Evolutionary conservation across 176 grass and related monocot genomes (phyloP), one percentile per base, ranked within the genome.

Genomic region (Rhynchospora breviuscula): DNA sequence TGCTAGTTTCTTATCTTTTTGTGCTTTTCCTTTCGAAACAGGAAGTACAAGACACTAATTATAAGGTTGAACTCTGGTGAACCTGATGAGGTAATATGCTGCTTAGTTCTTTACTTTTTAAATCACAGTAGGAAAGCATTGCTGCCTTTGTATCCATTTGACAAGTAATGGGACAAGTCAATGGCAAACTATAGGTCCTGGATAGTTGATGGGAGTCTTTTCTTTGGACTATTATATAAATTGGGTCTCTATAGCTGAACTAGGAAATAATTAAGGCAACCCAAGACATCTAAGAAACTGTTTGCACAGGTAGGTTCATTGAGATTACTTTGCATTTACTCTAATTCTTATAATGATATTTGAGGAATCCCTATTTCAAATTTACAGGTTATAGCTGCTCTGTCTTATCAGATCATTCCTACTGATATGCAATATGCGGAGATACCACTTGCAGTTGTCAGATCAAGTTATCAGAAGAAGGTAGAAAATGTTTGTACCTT

Each of bases 361-460:
- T 78, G 10, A 78, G 4, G 25, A 75, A 53, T 26, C 75, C 66
- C 52, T 46, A 82, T 84, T 62, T 85, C 59, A 84, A 57, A 79
- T 46, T 82, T 85, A 11, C 85, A 97, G 94, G 90, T 94, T 59
- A 78, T 90, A 85, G 94, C 92, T 85, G 87, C 90, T 56, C 7
- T 88, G 22, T 97, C 94, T 53, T 97, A 92, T 86, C 94, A 94
- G 86, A 94, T 97, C 79, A 77, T 94, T 85, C 88, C 94, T 58
- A 86, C 83, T 85, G 91, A 97, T 67, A 92, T 85, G 75, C 86
- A 89, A 68, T 89, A 97, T 90, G 90, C 94, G 86, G 94, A 97
- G 90, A 92, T 94, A 92, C 94, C 94, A 68, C 87, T 97, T 76
- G 77, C 90, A 85, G 94, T 81, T 65, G 94, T 97, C 68, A 83